A percentile compares a stretch with the other conserved stretches of the same genome.
Evolutionary conservation across 1,139 yeast species (phyloP).

Genomic region (Taphrina populina): DNA sequence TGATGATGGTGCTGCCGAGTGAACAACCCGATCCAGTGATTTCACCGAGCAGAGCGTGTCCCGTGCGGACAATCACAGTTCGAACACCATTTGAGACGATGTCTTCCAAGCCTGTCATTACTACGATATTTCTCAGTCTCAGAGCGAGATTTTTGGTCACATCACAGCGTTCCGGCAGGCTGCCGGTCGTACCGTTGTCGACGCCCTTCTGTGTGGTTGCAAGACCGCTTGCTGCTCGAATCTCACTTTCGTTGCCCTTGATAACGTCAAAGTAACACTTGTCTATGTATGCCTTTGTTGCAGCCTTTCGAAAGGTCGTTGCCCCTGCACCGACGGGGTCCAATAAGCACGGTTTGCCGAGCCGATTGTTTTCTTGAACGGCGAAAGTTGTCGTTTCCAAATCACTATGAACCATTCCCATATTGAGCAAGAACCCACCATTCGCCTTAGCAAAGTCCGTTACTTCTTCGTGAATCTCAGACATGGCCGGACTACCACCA

Average conservation of each 20-base stretch:
- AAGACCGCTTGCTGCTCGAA: conserved; percentile 52
- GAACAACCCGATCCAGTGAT: conserved; percentile 93
- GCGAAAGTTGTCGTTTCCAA: conserved; percentile 56
- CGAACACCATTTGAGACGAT: conserved; percentile 45
- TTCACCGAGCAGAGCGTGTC: conserved; percentile 63
- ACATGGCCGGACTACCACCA: conserved; percentile 90
- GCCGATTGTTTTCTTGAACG: conserved; percentile 57
- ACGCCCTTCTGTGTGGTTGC: conserved; percentile 68
- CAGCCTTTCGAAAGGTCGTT: conserved; percentile 55
- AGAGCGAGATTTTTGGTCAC: conserved; percentile 50
- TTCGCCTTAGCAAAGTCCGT: conserved; percentile 59
- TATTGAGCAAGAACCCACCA: conserved; percentile 63
- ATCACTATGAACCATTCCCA: conserved; percentile 61
- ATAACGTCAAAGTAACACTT: conserved; percentile 65
- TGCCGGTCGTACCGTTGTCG: conserved; percentile 52
- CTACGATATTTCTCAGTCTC: conserved; percentile 57
- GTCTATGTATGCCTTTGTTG: conserved; percentile 55
- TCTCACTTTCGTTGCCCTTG: conserved; percentile 88
- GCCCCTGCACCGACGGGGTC: conserved; percentile 97
- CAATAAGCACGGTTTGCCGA: conserved; percentile 64
- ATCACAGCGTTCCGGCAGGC: conserved; percentile 46
- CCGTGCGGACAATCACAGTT: conserved; percentile 53
- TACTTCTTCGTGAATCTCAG: conserved; percentile 71
- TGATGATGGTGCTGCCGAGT: conserved; percentile 69
- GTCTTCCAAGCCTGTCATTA: conserved; percentile 63